These are phyloP conservation scores for Setaria viridis DNA, from an alignment of 202 grass and related monocot genomes.

Conservation along the genomic window DNA sequence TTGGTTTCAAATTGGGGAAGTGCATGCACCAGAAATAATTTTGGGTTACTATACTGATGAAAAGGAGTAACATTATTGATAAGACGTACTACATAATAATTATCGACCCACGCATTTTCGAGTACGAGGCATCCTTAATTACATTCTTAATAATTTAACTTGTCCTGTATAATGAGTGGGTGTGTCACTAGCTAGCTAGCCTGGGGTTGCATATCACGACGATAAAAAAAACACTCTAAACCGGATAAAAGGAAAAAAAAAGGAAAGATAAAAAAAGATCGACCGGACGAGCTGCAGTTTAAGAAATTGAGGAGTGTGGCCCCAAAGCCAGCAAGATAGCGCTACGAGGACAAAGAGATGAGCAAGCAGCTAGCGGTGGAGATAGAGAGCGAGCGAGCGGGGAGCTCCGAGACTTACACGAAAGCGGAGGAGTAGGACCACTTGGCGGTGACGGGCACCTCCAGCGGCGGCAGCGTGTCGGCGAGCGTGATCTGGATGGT, in stretches of 20 bases:
- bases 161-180: background rate
- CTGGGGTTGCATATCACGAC: background rate
- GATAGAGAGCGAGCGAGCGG: background rate
- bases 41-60: background rate
- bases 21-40: background rate
- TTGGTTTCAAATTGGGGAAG: background rate
- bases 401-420: constrained; percentile 48
- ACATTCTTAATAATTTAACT: background rate
- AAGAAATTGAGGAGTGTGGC: background rate
- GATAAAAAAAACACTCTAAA: no score
- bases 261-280: background rate
- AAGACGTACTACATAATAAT: no score
- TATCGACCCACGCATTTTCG: no score
- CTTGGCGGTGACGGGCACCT: constrained; percentile 67
- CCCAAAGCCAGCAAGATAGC: background rate
- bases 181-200: background rate
- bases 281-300: background rate
- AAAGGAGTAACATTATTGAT: no score
- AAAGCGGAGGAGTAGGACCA: constrained; percentile 71
- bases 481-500: constrained; percentile 46
- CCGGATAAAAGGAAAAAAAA: background rate
- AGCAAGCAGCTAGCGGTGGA: background rate
- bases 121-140: background rate
- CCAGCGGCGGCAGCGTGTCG: constrained; percentile 55
- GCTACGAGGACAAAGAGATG: background rate